Base-by-base conservation (phyloP, 148 eudicot genomes). In the Diospyros kaki region DNA sequence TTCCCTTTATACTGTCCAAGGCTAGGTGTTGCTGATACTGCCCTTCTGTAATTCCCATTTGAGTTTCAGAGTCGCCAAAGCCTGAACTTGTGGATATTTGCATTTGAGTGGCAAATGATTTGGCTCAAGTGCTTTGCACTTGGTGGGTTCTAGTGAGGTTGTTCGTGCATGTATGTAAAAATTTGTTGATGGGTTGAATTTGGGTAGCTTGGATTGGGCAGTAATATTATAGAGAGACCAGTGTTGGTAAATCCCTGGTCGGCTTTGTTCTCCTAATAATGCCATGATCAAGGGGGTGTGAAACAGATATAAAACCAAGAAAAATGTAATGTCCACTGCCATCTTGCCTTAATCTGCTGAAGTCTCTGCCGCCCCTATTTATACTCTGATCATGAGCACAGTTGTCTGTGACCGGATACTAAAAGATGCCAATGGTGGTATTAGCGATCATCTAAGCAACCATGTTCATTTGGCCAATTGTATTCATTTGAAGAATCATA, bases 401-500 rank as follows among this genome's bases (percentile, higher is more conserved):
- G 92, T 89, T 28, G 87, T 86, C 76, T 83, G 87, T 41, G 89
- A 90, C 61, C 79, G 92, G 82, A 86, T 92, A 78, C 91, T 90
- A 65, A 90, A 89, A 84, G 95, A 90, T 74, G 92, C 87, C 6
- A 90, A 92, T 89, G 89, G 89, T 68, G 84, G 87, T 81, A 88
- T 87, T 69, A 81, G 87, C 50, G 91, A 92, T 79, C 98, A 92
- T 83, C 77, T 92, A 54, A 88, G 87, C 8, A 89, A 89, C 78
- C 98, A 95, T 74, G 88, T 90, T 71, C 98, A 94, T 74, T 79
- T 94, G 82, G 87, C 98, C 12, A 94, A 90, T 73, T 92, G 96
- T 81, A 92, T 94, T 69, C 98, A 90, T 82, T 84, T 92, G 88
- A 92, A 95, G 82, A 90, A 90, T 86, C 97, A 94, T 75, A 86